phyloP scores from a whole-genome alignment of 306 rosid species.

The Astragalus membranaceus region DNA sequence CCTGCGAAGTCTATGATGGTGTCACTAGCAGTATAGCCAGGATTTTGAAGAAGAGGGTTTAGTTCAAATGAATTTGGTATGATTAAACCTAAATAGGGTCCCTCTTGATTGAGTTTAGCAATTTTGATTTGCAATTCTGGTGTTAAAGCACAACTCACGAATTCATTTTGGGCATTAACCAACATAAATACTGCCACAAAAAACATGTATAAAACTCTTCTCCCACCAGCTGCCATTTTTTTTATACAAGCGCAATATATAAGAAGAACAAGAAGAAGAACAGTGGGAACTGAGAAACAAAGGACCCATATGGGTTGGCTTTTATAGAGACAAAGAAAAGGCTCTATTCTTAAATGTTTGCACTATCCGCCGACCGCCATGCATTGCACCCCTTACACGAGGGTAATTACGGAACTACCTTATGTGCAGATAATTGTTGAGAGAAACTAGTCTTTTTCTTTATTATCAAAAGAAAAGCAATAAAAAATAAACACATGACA shows the following conservation, averaged over 20 bases:
- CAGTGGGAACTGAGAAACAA: background rate
- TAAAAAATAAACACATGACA: no score
- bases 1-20: constrained; percentile 36
- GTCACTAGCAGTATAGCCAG: constrained; percentile 24
- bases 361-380: no score
- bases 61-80: constrained; percentile 48
- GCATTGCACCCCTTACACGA: no score
- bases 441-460: no score
- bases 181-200: background rate
- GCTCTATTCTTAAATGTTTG: no score
- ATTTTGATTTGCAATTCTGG: constrained; percentile 16
- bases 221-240: constrained; percentile 6
- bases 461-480: no score
- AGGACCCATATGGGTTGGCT: background rate
- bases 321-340: background rate
- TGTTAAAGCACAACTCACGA: constrained; percentile 22
- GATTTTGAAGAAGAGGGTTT: constrained; percentile 43
- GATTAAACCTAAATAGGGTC: constrained; percentile 53
- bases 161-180: constrained; percentile 22
- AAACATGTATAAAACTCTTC: background rate
- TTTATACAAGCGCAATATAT: background rate
- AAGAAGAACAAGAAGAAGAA: no score
- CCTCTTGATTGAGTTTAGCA: constrained; percentile 21
- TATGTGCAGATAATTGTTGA: background rate
- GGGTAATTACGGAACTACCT: no score